Evolutionary conservation across 2,329 filamentous ascomycete genomes (phyloP).

Genomic region (Alternaria viburni): DNA sequence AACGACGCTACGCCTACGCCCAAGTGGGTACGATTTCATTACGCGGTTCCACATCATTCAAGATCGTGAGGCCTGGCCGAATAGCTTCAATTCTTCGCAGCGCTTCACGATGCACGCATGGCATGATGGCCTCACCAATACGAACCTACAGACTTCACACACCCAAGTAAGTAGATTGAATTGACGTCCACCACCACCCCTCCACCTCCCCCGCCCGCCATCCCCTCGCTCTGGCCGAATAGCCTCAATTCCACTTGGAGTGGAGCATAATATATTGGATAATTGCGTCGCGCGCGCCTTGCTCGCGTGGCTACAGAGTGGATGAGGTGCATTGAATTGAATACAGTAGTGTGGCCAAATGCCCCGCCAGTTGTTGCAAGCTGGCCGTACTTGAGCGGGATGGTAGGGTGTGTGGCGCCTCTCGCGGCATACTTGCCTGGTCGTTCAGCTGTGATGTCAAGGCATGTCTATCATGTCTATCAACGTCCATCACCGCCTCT

Average conservation of each 20-base stretch:
- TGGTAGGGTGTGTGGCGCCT: not conserved
- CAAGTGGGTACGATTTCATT: not conserved
- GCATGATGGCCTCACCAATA: no score
- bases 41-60: not conserved
- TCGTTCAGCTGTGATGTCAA: not conserved
- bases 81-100: not conserved
- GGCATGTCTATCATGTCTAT: not conserved
- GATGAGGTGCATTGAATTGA: not conserved
- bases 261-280: conserved; percentile 12
- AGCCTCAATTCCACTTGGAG: not conserved
- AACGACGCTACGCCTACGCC: not conserved
- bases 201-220: no score
- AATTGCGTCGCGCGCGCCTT: conserved; percentile 8
- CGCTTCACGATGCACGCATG: no score
- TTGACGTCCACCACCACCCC: no score
- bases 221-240: not conserved
- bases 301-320: conserved; percentile 5
- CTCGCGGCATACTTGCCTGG: conserved; percentile 9
- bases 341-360: conserved; percentile 4
- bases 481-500: not conserved
- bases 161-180: no score
- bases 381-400: conserved; percentile 14
- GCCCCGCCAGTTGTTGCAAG: conserved; percentile 16
- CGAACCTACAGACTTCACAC: no score
- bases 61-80: conserved; percentile 2